Conservation (phyloP, 1,284 basidiomycete species). For the Cryptococcus sp. region DNA sequence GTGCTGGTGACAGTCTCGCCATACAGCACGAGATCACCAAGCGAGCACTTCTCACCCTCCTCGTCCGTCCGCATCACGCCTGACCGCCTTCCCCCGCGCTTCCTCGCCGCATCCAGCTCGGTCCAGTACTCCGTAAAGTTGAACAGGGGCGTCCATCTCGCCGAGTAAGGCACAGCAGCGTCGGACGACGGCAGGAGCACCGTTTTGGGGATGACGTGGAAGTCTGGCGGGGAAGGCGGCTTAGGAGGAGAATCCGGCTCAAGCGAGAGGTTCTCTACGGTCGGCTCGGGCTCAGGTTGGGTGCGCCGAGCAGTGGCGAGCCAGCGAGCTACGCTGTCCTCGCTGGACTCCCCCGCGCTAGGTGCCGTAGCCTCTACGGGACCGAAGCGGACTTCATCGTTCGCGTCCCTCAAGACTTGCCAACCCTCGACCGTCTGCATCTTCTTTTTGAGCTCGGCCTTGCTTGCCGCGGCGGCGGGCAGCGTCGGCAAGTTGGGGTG, state of each 20-base stretch:
- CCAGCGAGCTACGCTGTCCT: slow-evolving; percentile 38
- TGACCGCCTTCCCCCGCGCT: slow-evolving; percentile 27
- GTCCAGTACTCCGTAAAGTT: slow-evolving; percentile 50
- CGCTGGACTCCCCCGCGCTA: slow-evolving; percentile 4
- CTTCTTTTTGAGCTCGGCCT: slow-evolving; percentile 24
- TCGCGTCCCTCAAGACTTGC: slow-evolving; percentile 56
- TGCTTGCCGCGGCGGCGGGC: slow-evolving; percentile 12
- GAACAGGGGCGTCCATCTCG: slow-evolving; percentile 52
- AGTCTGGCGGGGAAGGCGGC: slow-evolving; percentile 51
- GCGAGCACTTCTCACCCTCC: slow-evolving; percentile 25
- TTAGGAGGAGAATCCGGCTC: slow-evolving; percentile 51
- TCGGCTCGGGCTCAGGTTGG: slow-evolving; percentile 41
- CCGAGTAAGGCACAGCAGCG: slow-evolving; percentile 22
- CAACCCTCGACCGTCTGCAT: slow-evolving; percentile 30
- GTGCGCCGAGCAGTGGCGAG: slow-evolving; percentile 42
- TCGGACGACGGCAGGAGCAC: slow-evolving; percentile 35
- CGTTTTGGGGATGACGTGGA: slow-evolving; percentile 40
- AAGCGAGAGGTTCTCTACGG: slow-evolving; percentile 23
- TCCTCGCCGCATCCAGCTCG: slow-evolving; percentile 42
- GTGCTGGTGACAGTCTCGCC: slow-evolving; percentile 90
- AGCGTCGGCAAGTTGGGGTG: slow-evolving; percentile 39
- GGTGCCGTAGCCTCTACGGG: slow-evolving; percentile 26
- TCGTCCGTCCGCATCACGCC: slow-evolving; percentile 29
- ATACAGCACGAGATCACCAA: slow-evolving; percentile 78
- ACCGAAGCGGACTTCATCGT: slow-evolving; percentile 68